Evolutionary conservation across 1,284 basidiomycete species (phyloP), one percentile per base, ranked within the genome.

Genomic region (Pseudozyma tsukubaensis): DNA sequence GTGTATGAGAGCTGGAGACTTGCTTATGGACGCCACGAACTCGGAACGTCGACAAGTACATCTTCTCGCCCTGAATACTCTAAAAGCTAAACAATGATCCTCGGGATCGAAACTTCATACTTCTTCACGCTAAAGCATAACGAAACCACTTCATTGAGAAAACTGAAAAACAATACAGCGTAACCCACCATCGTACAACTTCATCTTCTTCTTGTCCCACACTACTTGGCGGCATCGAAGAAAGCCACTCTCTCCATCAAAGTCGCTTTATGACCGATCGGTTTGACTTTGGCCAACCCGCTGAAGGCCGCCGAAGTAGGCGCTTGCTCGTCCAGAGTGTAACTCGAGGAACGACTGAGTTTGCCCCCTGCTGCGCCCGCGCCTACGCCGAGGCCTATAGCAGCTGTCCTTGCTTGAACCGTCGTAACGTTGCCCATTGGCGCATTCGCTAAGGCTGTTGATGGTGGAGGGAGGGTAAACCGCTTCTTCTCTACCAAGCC

Each of bases 211-310:
- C 8, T 32, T 12, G 1, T 36, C 12, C 7, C 32, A n/a, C 1
- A 6, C 11, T 45, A 74, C 50, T 66, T 69, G 32, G 56, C 68
- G 35, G 63, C 19, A 48, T 80, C 77, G 44, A 80, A 80, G 54
- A 80, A 80, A 19, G 78, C 78, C 10, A 78, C 76, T 4, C 78
- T 50, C 53, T 80, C 78, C 39, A 52, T 57, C 16, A 80, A 40
- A 19, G 66, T 74, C 2, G 69, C 68, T 14, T 42, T 49, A 13
- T 70, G 67, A 8, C 67, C 72, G 4, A 75, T 61, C 11, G 76
- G 53, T 18, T 52, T 66, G 19, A 55, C 49, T 21, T 68, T 74
- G 6, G 51, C 48, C 34, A 55, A 21, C 2, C 45, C 66, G 14
- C 59, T 53, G 42, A 72, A 65, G 4, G 68, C 72, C 4, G 68